phyloP scores from a whole-genome alignment of 257 asterid genomes.

The Dorcoceras hygrometricum region DNA sequence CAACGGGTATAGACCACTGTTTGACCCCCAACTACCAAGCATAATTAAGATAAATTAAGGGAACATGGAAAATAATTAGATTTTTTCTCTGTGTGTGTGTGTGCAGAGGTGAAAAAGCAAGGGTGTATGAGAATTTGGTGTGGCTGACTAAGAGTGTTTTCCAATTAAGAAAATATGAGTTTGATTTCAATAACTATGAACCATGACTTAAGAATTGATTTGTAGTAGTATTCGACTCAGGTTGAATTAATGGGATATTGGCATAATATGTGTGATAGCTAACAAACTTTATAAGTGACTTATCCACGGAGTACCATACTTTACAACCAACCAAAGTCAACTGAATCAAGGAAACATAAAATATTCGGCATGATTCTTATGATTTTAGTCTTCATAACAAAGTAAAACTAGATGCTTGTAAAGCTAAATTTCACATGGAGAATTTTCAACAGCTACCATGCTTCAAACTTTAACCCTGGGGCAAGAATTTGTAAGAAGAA shows the following conservation, averaged over 20 bases:
- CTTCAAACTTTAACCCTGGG: not conserved
- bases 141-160: not conserved
- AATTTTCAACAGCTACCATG: not conserved
- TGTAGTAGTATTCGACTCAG: not conserved
- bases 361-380: not conserved
- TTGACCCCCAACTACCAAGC: not conserved
- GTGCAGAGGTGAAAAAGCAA: constrained; percentile 1
- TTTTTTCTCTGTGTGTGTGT: not conserved
- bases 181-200: not conserved
- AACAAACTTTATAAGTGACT: not conserved
- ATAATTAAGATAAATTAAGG: not conserved
- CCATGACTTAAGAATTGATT: not conserved
- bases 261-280: not conserved
- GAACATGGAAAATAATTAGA: not conserved
- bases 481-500: not conserved
- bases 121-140: not conserved
- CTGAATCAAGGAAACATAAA: not conserved
- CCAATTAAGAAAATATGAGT: not conserved
- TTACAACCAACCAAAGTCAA: not conserved
- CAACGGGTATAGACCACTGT: constrained; percentile 28
- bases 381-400: not conserved
- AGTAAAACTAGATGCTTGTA: not conserved
- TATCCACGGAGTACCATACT: not conserved
- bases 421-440: too few relatives aligned
- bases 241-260: not conserved